phyloP scores from a whole-genome alignment of 257 asterid species.

The Salvia hispanica region DNA sequence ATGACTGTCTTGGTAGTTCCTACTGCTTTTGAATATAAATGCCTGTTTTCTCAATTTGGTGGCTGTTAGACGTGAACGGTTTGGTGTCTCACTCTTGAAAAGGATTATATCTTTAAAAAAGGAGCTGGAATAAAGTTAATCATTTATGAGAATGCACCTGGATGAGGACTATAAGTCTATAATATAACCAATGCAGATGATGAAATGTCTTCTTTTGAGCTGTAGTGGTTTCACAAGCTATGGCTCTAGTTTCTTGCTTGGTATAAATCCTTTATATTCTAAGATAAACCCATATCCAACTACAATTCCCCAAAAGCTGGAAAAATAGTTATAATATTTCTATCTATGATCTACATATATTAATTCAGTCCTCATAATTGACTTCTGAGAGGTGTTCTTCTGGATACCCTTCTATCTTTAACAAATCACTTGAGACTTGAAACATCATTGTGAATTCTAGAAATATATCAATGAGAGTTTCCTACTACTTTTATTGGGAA shows the following conservation, averaged over 20 bases:
- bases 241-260: neutral
- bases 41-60: conserved; percentile 5
- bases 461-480: neutral
- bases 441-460: neutral
- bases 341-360: neutral
- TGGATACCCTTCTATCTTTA: neutral
- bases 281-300: neutral
- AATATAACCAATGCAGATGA: neutral
- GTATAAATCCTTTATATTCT: neutral
- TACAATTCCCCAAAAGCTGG: neutral
- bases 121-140: conserved; percentile 1
- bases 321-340: neutral
- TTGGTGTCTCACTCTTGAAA: neutral
- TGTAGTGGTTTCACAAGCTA: neutral
- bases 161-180: neutral
- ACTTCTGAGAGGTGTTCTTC: neutral
- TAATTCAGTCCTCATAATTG: neutral
- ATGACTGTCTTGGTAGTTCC: conserved; percentile 5
- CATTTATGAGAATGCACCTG: neutral
- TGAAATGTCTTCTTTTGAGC: neutral
- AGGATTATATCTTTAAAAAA: neutral
- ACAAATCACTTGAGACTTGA: neutral
- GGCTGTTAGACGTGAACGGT: neutral
- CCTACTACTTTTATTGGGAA: neutral
- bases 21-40: conserved; percentile 1